Evolutionary conservation across 2,329 filamentous ascomycete species (phyloP).

Genomic region (Alternaria novae-zelandiae): DNA sequence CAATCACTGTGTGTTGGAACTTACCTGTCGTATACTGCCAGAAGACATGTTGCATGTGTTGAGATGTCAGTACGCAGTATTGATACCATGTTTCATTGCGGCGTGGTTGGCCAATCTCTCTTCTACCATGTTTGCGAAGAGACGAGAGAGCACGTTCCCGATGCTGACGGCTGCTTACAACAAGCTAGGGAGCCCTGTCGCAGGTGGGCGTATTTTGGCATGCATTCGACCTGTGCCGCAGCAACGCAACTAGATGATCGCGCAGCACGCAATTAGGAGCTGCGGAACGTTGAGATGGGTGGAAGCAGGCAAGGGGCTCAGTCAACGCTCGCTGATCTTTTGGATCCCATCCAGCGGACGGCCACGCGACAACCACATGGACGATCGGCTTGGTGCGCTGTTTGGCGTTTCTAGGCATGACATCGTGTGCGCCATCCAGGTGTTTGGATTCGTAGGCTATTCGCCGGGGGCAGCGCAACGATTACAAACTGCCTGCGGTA

Average conservation of each 20-base stretch:
- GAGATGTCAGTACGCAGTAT: constrained; percentile 5
- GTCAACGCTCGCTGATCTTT: constrained; percentile 4
- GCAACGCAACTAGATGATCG: constrained; percentile 16
- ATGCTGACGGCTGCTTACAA: constrained; percentile 1
- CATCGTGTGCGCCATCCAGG: constrained; percentile 7
- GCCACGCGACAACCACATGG: constrained; percentile 25
- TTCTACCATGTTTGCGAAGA: neutral
- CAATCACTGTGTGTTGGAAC: neutral
- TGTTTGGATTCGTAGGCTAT: neutral
- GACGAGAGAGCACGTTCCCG: constrained; percentile 2
- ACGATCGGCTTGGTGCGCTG: constrained; percentile 13
- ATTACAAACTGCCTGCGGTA: constrained; percentile 1
- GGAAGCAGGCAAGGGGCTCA: neutral
- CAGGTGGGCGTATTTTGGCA: constrained; percentile 8
- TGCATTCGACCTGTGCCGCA: constrained; percentile 6
- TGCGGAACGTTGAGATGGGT: neutral
- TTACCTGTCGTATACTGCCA: neutral
- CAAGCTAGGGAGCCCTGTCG: neutral
- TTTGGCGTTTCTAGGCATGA: constrained; percentile 8
- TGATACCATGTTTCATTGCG: constrained; percentile 19
- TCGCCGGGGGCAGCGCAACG: neutral
- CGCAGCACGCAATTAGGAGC: constrained; percentile 14
- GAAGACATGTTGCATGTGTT: constrained; percentile 1
- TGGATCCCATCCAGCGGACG: neutral
- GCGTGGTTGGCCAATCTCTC: constrained; percentile 10